Conservation (phyloP, 305 asterid genomes). For the Solanum hybrid region DNA sequence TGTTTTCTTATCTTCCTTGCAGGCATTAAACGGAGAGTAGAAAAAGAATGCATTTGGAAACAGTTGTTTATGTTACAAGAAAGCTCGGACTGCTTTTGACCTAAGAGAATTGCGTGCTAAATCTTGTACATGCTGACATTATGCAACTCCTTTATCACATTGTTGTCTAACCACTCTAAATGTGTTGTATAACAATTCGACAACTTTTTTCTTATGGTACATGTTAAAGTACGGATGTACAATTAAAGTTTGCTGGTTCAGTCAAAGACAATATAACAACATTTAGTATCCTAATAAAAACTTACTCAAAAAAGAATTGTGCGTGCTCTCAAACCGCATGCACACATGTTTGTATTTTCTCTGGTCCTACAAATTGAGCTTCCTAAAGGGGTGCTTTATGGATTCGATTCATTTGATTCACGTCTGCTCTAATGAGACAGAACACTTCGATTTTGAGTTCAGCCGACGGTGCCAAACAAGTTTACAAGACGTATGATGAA, state of each 20-base stretch:
- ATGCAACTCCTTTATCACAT: not conserved
- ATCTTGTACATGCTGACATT: not conserved
- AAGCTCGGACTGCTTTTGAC: not conserved
- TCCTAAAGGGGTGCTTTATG: not conserved
- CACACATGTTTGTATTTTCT: not conserved
- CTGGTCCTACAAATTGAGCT: not conserved
- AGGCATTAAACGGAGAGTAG: not conserved
- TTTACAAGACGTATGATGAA: not conserved
- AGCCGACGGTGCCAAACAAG: not conserved
- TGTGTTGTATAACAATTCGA: not conserved
- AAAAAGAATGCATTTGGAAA: not conserved
- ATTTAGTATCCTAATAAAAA: too few relatives aligned
- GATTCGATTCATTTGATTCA: not conserved
- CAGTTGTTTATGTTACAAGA: not conserved
- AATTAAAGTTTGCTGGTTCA: not conserved
- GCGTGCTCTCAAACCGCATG: too few relatives aligned
- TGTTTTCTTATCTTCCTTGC: not conserved
- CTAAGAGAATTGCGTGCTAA: not conserved
- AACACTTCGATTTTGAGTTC: not conserved
- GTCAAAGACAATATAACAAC: not conserved
- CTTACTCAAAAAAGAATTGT: too few relatives aligned
- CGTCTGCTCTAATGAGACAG: not conserved
- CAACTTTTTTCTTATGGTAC: not conserved
- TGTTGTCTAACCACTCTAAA: not conserved
- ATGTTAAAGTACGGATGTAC: not conserved